Percentiles rank a stretch among this genome's conserved stretches.
Evolutionary conservation across 176 grass and related monocot genomes (phyloP).

Genomic region (Rhynchospora pubera): DNA sequence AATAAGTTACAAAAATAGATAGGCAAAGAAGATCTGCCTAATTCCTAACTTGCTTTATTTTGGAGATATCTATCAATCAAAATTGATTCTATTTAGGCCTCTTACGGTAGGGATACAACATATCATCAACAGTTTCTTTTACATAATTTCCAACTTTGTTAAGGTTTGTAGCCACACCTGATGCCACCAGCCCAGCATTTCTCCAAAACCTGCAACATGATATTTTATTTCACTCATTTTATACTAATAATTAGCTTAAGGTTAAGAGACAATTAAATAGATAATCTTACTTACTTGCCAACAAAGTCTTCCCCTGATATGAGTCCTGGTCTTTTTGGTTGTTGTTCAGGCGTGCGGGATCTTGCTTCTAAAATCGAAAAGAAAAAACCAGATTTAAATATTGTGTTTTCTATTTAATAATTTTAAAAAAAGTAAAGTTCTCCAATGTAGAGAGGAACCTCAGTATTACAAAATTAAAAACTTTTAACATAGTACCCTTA

Average conservation of each 20-base stretch:
- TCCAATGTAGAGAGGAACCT: not conserved
- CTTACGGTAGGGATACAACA: slow-evolving; percentile 63
- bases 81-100: slow-evolving; percentile 57
- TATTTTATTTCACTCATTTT: not conserved
- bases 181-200: slow-evolving; percentile 74
- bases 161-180: slow-evolving; percentile 66
- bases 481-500: not conserved
- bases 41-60: slow-evolving; percentile 8
- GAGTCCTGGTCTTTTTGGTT: slow-evolving; percentile 33
- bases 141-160: slow-evolving; percentile 70
- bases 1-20: not conserved
- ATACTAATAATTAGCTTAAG: not conserved
- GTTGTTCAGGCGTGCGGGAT: slow-evolving; percentile 26
- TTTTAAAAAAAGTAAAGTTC: not conserved
- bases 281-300: slow-evolving; percentile 45
- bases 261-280: not conserved
- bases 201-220: slow-evolving; percentile 62
- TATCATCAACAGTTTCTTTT: slow-evolving; percentile 71
- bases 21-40: not conserved
- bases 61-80: not conserved
- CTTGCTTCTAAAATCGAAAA: slow-evolving; percentile 22
- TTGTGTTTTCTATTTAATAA: not conserved
- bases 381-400: not conserved
- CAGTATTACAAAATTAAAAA: not conserved
- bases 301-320: slow-evolving; percentile 48